Evolutionary conservation across 208 protist species (phyloP).

Genomic region (Leishmania arabica): DNA sequence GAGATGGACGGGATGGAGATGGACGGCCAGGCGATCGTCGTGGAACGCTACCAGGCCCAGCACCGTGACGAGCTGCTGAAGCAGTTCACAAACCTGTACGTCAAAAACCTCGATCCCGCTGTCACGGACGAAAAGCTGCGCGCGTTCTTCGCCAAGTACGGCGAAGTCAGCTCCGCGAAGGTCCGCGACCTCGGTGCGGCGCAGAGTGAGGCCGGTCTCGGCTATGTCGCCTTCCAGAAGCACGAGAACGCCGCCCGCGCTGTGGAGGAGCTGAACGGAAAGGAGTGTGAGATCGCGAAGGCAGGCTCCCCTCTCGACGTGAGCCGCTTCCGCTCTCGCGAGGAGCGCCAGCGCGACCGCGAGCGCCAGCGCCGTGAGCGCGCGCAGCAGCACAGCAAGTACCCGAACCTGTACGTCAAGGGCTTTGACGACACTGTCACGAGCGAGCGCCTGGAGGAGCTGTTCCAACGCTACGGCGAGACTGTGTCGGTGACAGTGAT

Average conservation of each 20-base stretch:
- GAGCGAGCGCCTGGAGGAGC: slow-evolving; percentile 94
- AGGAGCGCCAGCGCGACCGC: slow-evolving; percentile 92
- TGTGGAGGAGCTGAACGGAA: slow-evolving; percentile 89
- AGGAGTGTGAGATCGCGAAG: slow-evolving; percentile 75
- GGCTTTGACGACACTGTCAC: slow-evolving; percentile 98
- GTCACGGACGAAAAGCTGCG: slow-evolving; percentile 95
- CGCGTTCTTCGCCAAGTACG: slow-evolving; percentile 94
- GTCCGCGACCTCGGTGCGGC: slow-evolving; percentile 93
- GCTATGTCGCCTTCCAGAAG: slow-evolving; percentile 97
- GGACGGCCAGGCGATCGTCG: slow-evolving; percentile 93
- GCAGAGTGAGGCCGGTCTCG: slow-evolving; percentile 92
- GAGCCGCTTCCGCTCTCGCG: slow-evolving; percentile 96
- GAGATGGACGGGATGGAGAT: slow-evolving; percentile 88
- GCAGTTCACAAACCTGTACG: slow-evolving; percentile 99
- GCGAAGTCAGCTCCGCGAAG: slow-evolving; percentile 96
- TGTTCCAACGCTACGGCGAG: slow-evolving; percentile 96
- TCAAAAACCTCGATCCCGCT: slow-evolving; percentile 98
- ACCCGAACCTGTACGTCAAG: slow-evolving; percentile 99
- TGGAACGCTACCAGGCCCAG: slow-evolving; percentile 95
- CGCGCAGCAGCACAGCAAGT: slow-evolving; percentile 92
- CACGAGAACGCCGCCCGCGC: slow-evolving; percentile 93
- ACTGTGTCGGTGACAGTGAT: slow-evolving; percentile 97
- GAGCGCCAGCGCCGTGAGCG: slow-evolving; percentile 92
- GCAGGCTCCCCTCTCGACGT: slow-evolving; percentile 94
- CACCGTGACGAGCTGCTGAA: slow-evolving; percentile 92